These are phyloP conservation scores for Penicillium paneum DNA, from an alignment of 2,329 filamentous ascomycete genomes.

Conservation along the genomic window DNA sequence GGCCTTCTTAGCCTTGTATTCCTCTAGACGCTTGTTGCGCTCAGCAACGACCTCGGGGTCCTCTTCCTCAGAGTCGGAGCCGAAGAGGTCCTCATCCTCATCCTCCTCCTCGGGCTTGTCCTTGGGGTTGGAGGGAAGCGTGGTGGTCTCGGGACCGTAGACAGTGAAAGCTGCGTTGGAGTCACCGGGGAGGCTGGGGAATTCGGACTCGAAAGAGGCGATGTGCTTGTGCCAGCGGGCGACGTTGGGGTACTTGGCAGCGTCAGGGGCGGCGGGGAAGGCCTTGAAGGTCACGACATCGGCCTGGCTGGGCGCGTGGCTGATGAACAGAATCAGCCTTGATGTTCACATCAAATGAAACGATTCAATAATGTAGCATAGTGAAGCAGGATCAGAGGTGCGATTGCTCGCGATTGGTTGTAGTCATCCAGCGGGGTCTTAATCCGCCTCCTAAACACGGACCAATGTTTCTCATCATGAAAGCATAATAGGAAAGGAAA, in stretches of 20 bases:
- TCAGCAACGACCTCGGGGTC: constrained; percentile 79
- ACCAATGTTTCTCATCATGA: constrained; percentile 86
- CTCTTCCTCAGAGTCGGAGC: constrained; percentile 89
- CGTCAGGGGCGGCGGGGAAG: constrained; percentile 69
- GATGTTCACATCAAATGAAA: constrained; percentile 2
- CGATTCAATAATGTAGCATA: constrained; percentile 1
- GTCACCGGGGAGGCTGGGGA: constrained; percentile 85
- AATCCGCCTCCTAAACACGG: constrained; percentile 93
- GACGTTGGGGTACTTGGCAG: constrained; percentile 86
- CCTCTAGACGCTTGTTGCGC: constrained; percentile 84
- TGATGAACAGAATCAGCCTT: constrained; percentile 31
- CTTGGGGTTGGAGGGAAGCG: constrained; percentile 79
- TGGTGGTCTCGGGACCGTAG: constrained; percentile 81
- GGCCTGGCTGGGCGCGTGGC: constrained; percentile 77
- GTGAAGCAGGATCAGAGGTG: constrained; percentile 62
- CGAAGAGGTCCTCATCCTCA: constrained; percentile 90
- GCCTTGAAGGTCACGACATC: constrained; percentile 96
- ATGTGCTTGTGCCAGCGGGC: constrained; percentile 99
- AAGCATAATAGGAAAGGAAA: constrained; percentile 24
- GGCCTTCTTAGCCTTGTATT: constrained; percentile 97
- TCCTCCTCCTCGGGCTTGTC: constrained; percentile 76
- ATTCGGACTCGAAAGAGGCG: constrained; percentile 86
- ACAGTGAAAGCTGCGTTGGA: constrained; percentile 81
- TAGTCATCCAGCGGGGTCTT: constrained; percentile 86
- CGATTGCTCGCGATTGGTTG: constrained; percentile 68